A percentile compares a stretch with the other conserved stretches of the same genome.
Evolutionary conservation across 495 filamentous ascomycete species (phyloP).

Genomic region (Aspergillus saccharolyticus): DNA sequence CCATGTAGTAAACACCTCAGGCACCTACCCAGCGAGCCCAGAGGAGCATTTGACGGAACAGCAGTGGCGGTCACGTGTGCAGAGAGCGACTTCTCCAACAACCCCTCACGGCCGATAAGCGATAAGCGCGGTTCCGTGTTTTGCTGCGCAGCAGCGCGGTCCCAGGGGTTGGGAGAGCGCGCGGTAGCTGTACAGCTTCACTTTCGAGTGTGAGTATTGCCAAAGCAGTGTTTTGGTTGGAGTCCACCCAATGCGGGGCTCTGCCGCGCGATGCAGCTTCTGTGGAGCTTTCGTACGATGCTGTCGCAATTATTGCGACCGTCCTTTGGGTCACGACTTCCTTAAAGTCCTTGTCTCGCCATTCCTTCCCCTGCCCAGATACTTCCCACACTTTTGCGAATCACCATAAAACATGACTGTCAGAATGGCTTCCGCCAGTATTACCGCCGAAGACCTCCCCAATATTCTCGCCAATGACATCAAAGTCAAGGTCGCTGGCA

Average conservation of each 20-base stretch:
- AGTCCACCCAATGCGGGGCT: not conserved
- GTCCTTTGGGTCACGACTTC: not conserved
- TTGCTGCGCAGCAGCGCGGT: conserved; percentile 23
- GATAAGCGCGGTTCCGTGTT: conserved; percentile 21
- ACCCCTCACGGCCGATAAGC: not conserved
- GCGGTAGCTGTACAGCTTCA: not conserved
- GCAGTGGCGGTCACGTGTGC: not conserved
- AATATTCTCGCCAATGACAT: conserved; percentile 63
- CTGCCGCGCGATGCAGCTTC: not conserved
- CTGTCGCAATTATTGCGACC: not conserved
- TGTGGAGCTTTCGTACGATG: not conserved
- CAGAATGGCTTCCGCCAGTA: conserved; percentile 13
- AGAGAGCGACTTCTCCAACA: too few relatives aligned
- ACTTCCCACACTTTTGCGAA: not conserved
- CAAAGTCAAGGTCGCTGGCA: conserved; percentile 79
- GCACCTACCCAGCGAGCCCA: too few relatives aligned
- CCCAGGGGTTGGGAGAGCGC: conserved; percentile 11
- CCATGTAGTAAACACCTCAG: not conserved
- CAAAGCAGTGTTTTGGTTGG: not conserved
- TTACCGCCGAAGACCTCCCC: conserved; percentile 37
- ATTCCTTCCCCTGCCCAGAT: conserved; percentile 1
- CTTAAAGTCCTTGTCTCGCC: not conserved
- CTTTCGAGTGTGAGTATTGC: not conserved
- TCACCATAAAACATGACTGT: not conserved
- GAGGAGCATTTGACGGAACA: not conserved